Evolutionary conservation across 2,329 filamentous ascomycete species (phyloP), one percentile per base, ranked within the genome.

Genomic region (Diaporthe sp.): DNA sequence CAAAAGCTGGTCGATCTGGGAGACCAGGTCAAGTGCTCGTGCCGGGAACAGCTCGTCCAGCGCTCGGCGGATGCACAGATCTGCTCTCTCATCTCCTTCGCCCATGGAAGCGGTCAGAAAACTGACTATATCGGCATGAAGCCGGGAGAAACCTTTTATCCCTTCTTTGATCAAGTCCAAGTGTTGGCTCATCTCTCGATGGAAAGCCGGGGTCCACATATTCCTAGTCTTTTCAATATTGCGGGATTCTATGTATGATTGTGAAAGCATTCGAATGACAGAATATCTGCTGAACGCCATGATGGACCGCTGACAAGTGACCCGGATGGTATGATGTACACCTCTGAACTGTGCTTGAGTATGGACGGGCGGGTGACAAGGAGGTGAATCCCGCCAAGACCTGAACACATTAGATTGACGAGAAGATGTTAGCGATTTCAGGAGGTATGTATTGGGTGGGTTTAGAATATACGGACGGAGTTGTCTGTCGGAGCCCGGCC

Each of bases 81-180:
- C 55, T 28, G 73, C 73, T 49, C 34, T 71, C 55, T 71, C 73
- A 5, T 61, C 53, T 37, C 63, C 44, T n/a, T 75, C 73, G 31
- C 31, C 31, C 31, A 31, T 31, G 31, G 31, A 31, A 31, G 31
- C 31, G 34, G 47, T 22, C 37, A 75, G 20, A 22, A 5, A 20
- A 2, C 22, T 60, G 44, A 34, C 7, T 6, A 71, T n/a, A 3
- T 7, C 17, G 34, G 22, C 13, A 5, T n/a, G 55, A 4, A 20
- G 31, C 9, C 2, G 22, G 4, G 25, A 13, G 65, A 71, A 75
- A 13, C 34, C 53, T 53, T n/a, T 42, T 2, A 75, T 55, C 2
- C 73, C 63, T 71, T 75, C 44, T 61, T 63, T 61, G 34, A 63
- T 71, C 73, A 61, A 1, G 4, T 61, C 47, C 55, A 25, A 61